Evolutionary conservation across 2,329 filamentous ascomycete genomes (phyloP), one percentile per base, ranked within the genome.

Genomic region (Pyrenophora seminiperda): DNA sequence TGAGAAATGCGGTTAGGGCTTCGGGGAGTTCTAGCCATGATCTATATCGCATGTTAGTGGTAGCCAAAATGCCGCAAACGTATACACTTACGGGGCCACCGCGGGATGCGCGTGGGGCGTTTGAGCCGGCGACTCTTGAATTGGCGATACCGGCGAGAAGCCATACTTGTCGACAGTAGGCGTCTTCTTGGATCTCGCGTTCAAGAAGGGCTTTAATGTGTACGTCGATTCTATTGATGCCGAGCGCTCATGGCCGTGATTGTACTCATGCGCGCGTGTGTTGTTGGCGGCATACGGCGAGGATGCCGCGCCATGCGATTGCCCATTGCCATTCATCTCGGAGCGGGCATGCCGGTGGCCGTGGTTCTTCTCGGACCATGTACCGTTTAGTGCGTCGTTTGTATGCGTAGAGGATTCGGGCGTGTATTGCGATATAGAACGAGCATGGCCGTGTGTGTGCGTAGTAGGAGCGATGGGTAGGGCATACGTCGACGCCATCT

Each of bases 1-100:
- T 68, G 22, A 83, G 68, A 45, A 81, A 58, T 18, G 79, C 79
- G 4, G 79, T 79, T 47, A 82, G 54, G 4, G 77, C 67, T 62
- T 83, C 80, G 19, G 75, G 70, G 13, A 78, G 75, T 44, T 65
- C 56, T 3, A 70, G 48, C 59, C 64, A 69, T 43, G 68, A 68
- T 39, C 71, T 74, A 38, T 38, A 10, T n/a, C 1, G 6, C 19
- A 7, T 38, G 36, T 61, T 39, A 58, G 44, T 43, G 9, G 7
- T 14, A 1, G 20, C 7, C 15, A 13, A n/a, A 14, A 18, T 14
- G 19, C 7, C 14, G 17, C n/a, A 15, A 13, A 13, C n/a, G 14
- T 20, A 30, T 43, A 13, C 67, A 13, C 67, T 46, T 62, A 70
- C 66, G 62, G 63, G n/a, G 63, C 56, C 14, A 36, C 18, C 2